Evolutionary conservation across 805 yeast genomes (phyloP), one percentile per base, ranked within the genome.

Genomic region (Kodamaea nitidulidarum): DNA sequence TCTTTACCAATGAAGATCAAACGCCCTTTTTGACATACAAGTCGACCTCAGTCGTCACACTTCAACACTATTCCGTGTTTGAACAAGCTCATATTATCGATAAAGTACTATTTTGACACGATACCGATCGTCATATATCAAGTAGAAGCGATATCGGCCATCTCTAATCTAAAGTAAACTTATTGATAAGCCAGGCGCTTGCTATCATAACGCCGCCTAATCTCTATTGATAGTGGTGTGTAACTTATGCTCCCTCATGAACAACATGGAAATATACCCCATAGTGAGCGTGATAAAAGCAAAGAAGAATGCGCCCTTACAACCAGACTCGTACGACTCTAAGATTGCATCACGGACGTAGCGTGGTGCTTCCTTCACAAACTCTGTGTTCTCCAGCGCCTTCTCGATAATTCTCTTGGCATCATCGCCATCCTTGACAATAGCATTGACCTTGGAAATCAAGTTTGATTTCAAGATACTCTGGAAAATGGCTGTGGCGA

Each of bases 401-500:
- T 63, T 65, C 4, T 59, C 47, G 15, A 83, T 75, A 31, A 82
- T 69, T 5, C 58, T 41, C 1, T 52, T 43, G 1, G 82, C 67
- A 32, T 65, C 58, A 0, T 57, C 41, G 7, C 70, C 47, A 38
- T 73, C 71, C 5, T 50, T 44, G 4, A 48, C 39, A 16, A 48
- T 15, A 2, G 26, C 33, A 17, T 33, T 32, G 15, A 48, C 31
- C 30, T 39, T 44, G 6, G 34, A 3, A n/a, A 28, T 35, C 44
- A 69, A 50, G n/a, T 42, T 39, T 4, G 35, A 24, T 15, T 50
- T 45, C 39, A 82, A 64, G 7, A 66, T 54, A 36, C 67, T 66
- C 51, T 78, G 84, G 63, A 83, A 84, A 18, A 82, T 65, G 3
- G 88, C 80, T 15, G 84, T 73, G 0, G 85, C 80, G 9, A 80